Base-by-base conservation (phyloP, 78 protist genomes). In the Emiliania huxleyi region DNA sequence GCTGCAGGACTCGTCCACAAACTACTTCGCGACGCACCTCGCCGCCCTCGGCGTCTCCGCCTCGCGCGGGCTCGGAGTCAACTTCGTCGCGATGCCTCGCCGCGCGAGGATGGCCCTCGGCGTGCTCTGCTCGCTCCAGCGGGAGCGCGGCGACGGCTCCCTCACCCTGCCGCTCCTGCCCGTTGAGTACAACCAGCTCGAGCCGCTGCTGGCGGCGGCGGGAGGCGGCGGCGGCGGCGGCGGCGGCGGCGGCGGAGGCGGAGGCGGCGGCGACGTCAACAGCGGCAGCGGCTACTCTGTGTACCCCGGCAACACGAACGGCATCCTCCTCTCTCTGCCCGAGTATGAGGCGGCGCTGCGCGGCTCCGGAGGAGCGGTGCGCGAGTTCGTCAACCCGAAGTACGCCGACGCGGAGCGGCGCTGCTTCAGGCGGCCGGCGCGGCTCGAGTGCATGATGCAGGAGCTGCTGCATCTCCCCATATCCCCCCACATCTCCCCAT, bases 171-270 rank as follows among this genome's bases (percentile, higher is more conserved):
- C 62, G 8, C 62, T 52, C 62, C 8, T 52, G 29, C 62, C 62
- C 62, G 93, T 93, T 52, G 97, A 95, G 93, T 95, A 95, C 92
- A 95, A 95, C 91, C 95, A 94, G 88, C 95, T 95, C 40, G 96
- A 81, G 25, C 91, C 95, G 22, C 71, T 95, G 69, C 94, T 95
- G 44, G 52, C 46, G 25, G 55, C 92, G 35, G 19, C 69, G n/a
- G 25, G 1, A 12, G 22, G 69, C 22, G n/a, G n/a, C n/a, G n/a
- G n/a, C n/a, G n/a, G n/a, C n/a, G n/a, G n/a, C n/a, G n/a, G n/a
- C n/a, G n/a, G n/a, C n/a, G n/a, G n/a, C n/a, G n/a, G n/a, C n/a
- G n/a, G n/a, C n/a, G n/a, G n/a, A n/a, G n/a, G n/a, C n/a, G n/a
- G n/a, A n/a, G n/a, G n/a, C n/a, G n/a, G 26, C 6, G 91, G 91